Evolutionary conservation across 345 rosid species (phyloP).

Genomic region (Bretschneidera sinensis): DNA sequence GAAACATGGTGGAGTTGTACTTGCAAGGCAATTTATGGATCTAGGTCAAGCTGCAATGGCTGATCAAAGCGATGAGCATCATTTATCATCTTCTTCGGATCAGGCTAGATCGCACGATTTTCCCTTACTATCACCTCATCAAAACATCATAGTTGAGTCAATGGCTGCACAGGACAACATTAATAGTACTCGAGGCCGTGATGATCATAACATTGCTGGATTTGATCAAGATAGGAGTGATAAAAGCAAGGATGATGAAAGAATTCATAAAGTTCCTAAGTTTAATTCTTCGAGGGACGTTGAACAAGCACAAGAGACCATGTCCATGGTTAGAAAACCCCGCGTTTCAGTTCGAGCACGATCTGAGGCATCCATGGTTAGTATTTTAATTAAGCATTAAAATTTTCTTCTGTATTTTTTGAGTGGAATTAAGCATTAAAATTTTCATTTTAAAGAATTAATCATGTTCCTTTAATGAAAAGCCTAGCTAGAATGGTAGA

Average conservation of each 20-base stretch:
- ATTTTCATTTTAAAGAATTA: too few relatives aligned
- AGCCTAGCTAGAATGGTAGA: too few relatives aligned
- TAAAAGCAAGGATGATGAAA: constrained; percentile 18
- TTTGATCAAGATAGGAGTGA: too few relatives aligned
- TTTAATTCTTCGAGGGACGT: constrained; percentile 13
- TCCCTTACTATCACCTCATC: constrained; percentile 4
- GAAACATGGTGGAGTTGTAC: constrained; percentile 16
- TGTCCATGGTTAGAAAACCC: constrained; percentile 45
- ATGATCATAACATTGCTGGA: constrained; percentile 20
- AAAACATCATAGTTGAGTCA: constrained; percentile 23
- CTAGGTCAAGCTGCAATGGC: constrained; percentile 28
- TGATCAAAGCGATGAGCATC: constrained; percentile 14
- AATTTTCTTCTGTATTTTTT: too few relatives aligned
- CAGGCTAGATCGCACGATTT: background rate
- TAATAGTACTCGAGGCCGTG: background rate
- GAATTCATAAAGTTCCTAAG: constrained; percentile 21
- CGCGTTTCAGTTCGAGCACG: constrained; percentile 70
- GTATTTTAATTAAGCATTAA: too few relatives aligned
- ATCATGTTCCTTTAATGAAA: too few relatives aligned
- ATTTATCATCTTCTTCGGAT: constrained; percentile 19
- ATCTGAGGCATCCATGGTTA: constrained; percentile 59
- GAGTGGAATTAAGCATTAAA: too few relatives aligned
- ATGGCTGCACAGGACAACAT: constrained; percentile 22
- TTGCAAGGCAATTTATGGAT: constrained; percentile 40
- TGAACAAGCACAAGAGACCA: constrained; percentile 19